These are phyloP conservation scores for Xylaria palmicola DNA, from an alignment of 495 filamentous ascomycete species.

Conservation along the genomic window DNA sequence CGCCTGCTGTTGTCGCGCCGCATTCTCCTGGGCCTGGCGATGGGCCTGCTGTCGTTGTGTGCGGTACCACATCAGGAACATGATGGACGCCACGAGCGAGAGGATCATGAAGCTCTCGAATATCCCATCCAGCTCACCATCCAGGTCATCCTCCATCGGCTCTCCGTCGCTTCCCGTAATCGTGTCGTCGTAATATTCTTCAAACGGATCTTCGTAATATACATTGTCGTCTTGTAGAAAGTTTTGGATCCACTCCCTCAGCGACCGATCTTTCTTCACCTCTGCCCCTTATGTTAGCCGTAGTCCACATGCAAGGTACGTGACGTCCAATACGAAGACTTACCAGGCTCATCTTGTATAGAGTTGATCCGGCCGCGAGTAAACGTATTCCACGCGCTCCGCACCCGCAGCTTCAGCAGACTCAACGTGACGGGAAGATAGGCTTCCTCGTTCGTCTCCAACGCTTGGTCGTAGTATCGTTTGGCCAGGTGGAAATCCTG, in stretches of 20 bases:
- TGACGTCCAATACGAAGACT: constrained; percentile 23
- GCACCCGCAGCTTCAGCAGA: constrained; percentile 76
- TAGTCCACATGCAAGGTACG: neutral
- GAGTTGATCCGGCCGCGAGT: constrained; percentile 86
- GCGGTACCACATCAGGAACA: constrained; percentile 79
- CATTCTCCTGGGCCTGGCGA: constrained; percentile 38
- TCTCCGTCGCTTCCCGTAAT: constrained; percentile 38
- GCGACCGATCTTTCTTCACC: constrained; percentile 67
- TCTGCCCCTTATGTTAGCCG: constrained; percentile 39
- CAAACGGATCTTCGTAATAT: constrained; percentile 59
- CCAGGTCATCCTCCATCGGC: constrained; percentile 46
- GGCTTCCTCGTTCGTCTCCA: constrained; percentile 87
- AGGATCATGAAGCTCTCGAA: constrained; percentile 85
- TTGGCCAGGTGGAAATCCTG: constrained; percentile 99
- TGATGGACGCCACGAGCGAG: constrained; percentile 68
- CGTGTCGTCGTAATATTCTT: constrained; percentile 56
- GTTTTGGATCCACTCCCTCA: constrained; percentile 78
- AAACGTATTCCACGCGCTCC: constrained; percentile 91
- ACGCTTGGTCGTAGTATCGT: constrained; percentile 87
- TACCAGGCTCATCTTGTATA: constrained; percentile 86
- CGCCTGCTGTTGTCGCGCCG: constrained; percentile 30
- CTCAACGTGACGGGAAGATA: constrained; percentile 92
- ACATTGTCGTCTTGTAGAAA: constrained; percentile 76
- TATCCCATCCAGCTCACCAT: constrained; percentile 66
- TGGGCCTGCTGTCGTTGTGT: constrained; percentile 67